Conservation (phyloP, 2,329 filamentous ascomycete species). For the Arthrobotrys musiformis region DNA sequence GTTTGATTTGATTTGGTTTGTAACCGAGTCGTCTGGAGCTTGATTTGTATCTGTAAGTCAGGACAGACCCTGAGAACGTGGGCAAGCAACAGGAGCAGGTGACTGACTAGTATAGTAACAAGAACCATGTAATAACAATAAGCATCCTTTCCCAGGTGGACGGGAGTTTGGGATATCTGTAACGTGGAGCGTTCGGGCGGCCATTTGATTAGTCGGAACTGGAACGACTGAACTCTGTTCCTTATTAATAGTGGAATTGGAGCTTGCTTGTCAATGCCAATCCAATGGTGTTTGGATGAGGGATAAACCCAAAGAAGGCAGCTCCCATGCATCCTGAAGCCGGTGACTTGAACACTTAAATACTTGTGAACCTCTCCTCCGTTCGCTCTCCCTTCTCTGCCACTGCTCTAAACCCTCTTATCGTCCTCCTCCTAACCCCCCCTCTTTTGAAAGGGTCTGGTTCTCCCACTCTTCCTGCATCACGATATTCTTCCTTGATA, state of each 20-base stretch:
- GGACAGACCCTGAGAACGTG: not conserved
- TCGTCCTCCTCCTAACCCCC: constrained; percentile 31
- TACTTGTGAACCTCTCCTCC: not conserved
- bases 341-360: not conserved
- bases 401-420: constrained; percentile 27
- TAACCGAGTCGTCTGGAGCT: constrained; percentile 4
- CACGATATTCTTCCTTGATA: not conserved
- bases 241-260: not conserved
- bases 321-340: not conserved
- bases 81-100: not conserved
- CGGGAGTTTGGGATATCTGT: constrained; percentile 26
- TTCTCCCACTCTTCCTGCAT: not conserved
- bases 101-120: not conserved
- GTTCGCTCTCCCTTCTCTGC: not conserved
- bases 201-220: constrained; percentile 47
- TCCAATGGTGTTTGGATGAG: not conserved
- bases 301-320: not conserved
- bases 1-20: not conserved
- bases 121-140: too few species aligned
- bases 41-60: too few species aligned
- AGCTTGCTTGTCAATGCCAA: not conserved
- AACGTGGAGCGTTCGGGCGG: constrained; percentile 34
- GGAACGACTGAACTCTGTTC: not conserved
- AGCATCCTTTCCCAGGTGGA: not conserved
- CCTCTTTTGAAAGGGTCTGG: constrained; percentile 5